Evolutionary conservation across 352 stramenopile genomes (phyloP), one percentile per base, ranked within the genome.

Genomic region (Globisporangium cederbergense): DNA sequence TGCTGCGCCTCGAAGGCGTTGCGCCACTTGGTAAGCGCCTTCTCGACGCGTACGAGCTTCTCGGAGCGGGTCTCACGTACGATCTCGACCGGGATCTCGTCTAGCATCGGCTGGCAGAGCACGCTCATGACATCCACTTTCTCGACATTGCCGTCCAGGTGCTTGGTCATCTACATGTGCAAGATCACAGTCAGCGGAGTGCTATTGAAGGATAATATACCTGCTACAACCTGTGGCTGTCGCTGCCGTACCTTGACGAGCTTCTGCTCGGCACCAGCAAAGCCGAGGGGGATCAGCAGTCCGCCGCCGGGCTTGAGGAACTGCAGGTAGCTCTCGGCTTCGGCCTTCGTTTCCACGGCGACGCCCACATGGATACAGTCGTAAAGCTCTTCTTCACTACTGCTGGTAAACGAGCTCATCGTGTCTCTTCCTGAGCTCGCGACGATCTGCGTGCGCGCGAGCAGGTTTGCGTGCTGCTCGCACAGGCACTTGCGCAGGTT

Each of bases 101-200:
- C 76, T 13, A 94, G 67, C 65, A 95, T 89, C 1, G 87, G 87
- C 59, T 95, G 87, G 25, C 87, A 95, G 28, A 95, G 70, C 46
- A 95, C 87, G 60, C 82, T 93, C 85, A 95, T 94, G 47, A 95
- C 63, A 52, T 91, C 85, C 5, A 75, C 60, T 51, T 91, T 93
- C 25, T 77, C 69, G 6, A 91, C 75, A 7, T 73, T 73, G 25
- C 82, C 81, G 58, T 89, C 68, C 9, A 30, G 38, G 59, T 74
- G 64, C 64, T 93, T 95, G 28, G 75, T 87, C 86, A 94, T 91
- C 81, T 83, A 43, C 18, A 55, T 4, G 7, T 3, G 61, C 13
- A 34, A 5, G 4, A 32, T 16, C 22, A 54, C 30, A 55, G 4
- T 55, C 22, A 4, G 36, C 36, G 25, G 25, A 28, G 25, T 42